A percentile compares a stretch with the other conserved stretches of the same genome.
Evolutionary conservation across 2,329 filamentous ascomycete genomes (phyloP).

Genomic region (Penicillium sp.): DNA sequence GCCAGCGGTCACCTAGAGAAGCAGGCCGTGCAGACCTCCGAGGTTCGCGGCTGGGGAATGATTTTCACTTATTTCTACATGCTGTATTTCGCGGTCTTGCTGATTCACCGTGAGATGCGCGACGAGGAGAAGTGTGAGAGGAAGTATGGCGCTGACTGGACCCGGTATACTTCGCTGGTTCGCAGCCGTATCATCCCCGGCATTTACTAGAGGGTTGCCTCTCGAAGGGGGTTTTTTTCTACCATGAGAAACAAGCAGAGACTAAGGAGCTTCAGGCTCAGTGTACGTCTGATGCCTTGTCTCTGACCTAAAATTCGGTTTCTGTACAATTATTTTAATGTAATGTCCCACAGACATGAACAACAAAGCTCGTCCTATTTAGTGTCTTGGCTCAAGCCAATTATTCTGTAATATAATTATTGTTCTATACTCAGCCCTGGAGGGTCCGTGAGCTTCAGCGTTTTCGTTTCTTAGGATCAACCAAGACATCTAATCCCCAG

Average conservation of each 20-base stretch:
- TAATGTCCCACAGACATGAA: not conserved
- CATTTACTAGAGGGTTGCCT: constrained; percentile 62
- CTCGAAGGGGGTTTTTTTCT: not conserved
- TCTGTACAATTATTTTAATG: not conserved
- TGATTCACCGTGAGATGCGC: constrained; percentile 81
- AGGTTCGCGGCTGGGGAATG: constrained; percentile 79
- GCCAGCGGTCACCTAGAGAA: constrained; percentile 65
- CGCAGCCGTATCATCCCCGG: constrained; percentile 80
- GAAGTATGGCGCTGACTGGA: constrained; percentile 94
- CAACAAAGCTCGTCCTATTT: not conserved
- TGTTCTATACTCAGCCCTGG: not conserved
- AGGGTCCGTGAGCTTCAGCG: not conserved
- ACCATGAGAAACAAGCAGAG: not conserved
- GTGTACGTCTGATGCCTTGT: not conserved
- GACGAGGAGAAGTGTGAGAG: constrained; percentile 88
- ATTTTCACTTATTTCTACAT: constrained; percentile 94
- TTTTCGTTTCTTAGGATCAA: constrained; percentile 32
- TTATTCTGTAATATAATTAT: not conserved
- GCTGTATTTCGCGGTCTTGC: constrained; percentile 82
- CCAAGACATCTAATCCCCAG: constrained; percentile 38
- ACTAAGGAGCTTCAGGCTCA: not conserved
- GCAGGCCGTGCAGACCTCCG: constrained; percentile 71
- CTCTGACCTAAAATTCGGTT: not conserved
- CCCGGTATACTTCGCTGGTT: constrained; percentile 80
- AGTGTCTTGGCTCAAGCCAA: not conserved